A percentile compares a stretch with the other conserved stretches of the same genome.
These are phyloP conservation scores for Favolaschia claudopus DNA, from an alignment of 768 basidiomycete genomes.

Conservation along the genomic window DNA sequence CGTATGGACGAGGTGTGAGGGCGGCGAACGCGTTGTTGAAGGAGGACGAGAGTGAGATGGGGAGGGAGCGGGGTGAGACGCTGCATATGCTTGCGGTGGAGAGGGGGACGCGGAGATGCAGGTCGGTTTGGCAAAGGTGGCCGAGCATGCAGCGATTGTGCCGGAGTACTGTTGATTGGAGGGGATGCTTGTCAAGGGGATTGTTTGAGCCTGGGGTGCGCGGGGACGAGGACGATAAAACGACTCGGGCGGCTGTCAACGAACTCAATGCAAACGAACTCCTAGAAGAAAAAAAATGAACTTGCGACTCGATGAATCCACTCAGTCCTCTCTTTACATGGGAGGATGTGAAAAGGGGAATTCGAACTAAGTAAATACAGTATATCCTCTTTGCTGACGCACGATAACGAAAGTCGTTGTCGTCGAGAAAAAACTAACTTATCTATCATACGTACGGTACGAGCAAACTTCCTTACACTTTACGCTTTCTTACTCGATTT, in stretches of 20 bases:
- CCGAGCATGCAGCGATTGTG: slow-evolving; percentile 87
- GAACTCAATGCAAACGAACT: no score
- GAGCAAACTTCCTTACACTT: no score
- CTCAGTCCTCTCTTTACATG: no score
- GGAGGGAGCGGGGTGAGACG: slow-evolving; percentile 35
- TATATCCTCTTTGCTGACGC: no score
- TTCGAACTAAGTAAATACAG: no score
- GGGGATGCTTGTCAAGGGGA: slow-evolving; percentile 75
- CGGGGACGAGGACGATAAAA: not conserved
- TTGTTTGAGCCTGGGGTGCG: slow-evolving; percentile 54
- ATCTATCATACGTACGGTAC: no score
- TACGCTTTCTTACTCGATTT: no score
- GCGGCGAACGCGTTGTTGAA: slow-evolving; percentile 62
- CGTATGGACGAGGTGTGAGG: slow-evolving; percentile 65
- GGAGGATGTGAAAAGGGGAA: no score
- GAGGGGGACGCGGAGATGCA: slow-evolving; percentile 71
- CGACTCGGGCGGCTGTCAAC: not conserved
- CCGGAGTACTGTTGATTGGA: slow-evolving; percentile 86
- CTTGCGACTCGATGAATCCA: no score
- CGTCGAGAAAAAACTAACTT: no score
- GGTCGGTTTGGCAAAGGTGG: slow-evolving; percentile 81
- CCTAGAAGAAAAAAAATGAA: no score
- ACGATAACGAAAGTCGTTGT: no score
- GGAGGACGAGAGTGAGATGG: slow-evolving; percentile 75
- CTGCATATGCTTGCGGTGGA: slow-evolving; percentile 18